Base-by-base conservation (phyloP, 2,329 filamentous ascomycete genomes). In the Ceratocystis cacaofunesta region DNA sequence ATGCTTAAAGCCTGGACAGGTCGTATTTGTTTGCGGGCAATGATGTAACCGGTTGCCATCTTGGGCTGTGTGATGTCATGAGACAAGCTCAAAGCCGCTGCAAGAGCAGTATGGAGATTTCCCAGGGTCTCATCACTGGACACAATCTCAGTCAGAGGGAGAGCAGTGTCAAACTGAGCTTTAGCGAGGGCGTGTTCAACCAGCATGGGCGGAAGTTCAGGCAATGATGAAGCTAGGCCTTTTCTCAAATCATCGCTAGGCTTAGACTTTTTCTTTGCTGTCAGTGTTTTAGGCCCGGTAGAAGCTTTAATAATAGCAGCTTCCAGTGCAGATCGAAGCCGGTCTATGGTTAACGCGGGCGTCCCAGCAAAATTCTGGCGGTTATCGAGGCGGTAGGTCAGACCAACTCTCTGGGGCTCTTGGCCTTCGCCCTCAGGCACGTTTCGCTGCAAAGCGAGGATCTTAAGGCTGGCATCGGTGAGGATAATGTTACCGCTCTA, bases 401-500 rank as follows among this genome's bases (percentile, higher is more conserved):
- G 74, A 0, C 92, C 92, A 2, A 90, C 79, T 52, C 88, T 81
- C 64, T 95, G 85, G 52, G 89, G 85, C 71, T 96, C 92, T 71
- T 95, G 87, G n/a, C 88, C 88, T 63, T 88, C 87, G 1, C 87
- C 88, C 70, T 91, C 89, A 3, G 84, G 78, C 1, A 97, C 92
- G 69, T 88, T 86, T 65, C 94, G 85, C 70, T 94, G 78, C 22
- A 99, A 77, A 0, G 88, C 85, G 44, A 97, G 74, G 65, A 97
- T 92, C 68, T 87, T 94, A 63, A 92, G 78, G 28, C 95, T 86
- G 62, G 81, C 82, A 72, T 97, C 91, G 2, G 94, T 96, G 64
- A 99, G 80, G 68, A 99, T 90, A 68, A 99, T 87, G 73, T 99
- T 99, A 58, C 94, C 94, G 63, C 89, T 89, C 74, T 78, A 65